A percentile compares a stretch with the other conserved stretches of the same genome.
Conservation (phyloP, 2,329 filamentous ascomycete genomes). For the Apiospora malaysiana region DNA sequence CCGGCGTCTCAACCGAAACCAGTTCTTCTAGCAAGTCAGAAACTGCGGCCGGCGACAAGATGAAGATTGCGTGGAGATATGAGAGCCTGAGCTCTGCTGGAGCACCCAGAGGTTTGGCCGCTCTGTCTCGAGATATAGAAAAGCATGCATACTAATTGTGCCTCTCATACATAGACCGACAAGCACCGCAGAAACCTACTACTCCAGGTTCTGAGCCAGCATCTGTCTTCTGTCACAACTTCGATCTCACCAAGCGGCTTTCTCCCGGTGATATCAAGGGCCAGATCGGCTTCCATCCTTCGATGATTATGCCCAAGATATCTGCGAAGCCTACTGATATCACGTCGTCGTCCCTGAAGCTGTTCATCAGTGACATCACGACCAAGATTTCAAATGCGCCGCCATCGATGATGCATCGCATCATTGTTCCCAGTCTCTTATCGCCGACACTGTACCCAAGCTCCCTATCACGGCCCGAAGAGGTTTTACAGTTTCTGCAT, state of each 20-base stretch:
- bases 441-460: conserved; percentile 85
- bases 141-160: conserved; percentile 26
- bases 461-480: conserved; percentile 69
- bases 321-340: conserved; percentile 29
- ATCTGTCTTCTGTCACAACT: conserved; percentile 71
- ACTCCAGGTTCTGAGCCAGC: conserved; percentile 30
- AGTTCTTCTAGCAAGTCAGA: conserved; percentile 49
- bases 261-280: conserved; percentile 54
- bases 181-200: conserved; percentile 31
- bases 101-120: conserved; percentile 66
- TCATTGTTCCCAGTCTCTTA: conserved; percentile 84
- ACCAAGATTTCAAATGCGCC: conserved; percentile 62
- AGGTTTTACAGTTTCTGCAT: conserved; percentile 83
- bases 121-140: background rate
- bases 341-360: conserved; percentile 60
- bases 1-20: conserved; percentile 64
- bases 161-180: conserved; percentile 33
- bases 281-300: conserved; percentile 57
- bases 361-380: conserved; percentile 66
- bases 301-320: conserved; percentile 33
- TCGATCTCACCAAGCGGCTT: conserved; percentile 73
- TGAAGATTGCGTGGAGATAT: conserved; percentile 99
- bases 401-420: conserved; percentile 72
- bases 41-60: conserved; percentile 67
- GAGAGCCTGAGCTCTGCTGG: conserved; percentile 79